phyloP scores from a whole-genome alignment of 768 basidiomycete species.

The Mycena rosella region DNA sequence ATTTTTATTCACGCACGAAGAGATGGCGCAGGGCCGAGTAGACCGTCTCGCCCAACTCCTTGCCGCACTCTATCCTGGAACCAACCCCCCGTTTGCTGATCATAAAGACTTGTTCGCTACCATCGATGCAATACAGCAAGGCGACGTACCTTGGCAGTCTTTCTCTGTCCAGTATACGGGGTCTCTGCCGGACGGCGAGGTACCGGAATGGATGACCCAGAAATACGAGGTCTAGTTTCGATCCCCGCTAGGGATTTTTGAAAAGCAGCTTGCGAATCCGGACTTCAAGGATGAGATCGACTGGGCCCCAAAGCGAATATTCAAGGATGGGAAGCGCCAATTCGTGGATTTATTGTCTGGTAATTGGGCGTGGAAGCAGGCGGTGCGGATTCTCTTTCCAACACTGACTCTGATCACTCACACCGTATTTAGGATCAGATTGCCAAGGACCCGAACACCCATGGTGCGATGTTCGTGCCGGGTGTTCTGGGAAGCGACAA shows the following conservation, averaged over 20 bases:
- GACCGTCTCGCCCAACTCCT: too few relatives aligned
- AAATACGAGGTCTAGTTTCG: constrained; percentile 46
- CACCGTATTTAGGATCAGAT: too few relatives aligned
- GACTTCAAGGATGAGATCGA: constrained; percentile 44
- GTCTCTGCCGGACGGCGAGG: constrained; percentile 24
- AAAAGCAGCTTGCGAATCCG: constrained; percentile 38
- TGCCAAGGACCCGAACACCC: too few relatives aligned
- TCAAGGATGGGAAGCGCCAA: constrained; percentile 28
- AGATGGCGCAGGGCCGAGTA: too few relatives aligned
- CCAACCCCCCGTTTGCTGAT: constrained; percentile 29
- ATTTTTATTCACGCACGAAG: not conserved
- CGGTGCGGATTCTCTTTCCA: too few relatives aligned
- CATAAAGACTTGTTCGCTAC: constrained; percentile 6
- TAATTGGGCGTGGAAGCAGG: constrained; percentile 31
- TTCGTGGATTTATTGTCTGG: constrained; percentile 39
- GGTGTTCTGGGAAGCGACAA: constrained; percentile 41
- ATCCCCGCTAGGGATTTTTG: constrained; percentile 37
- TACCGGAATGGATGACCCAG: constrained; percentile 44
- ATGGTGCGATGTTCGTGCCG: constrained; percentile 28
- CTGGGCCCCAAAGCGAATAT: constrained; percentile 37
- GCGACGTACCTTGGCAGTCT: constrained; percentile 16
- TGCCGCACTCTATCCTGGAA: too few relatives aligned
- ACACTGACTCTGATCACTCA: too few relatives aligned
- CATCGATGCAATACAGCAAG: too few relatives aligned
- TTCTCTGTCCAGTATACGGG: constrained; percentile 42